A percentile compares a stretch with the other conserved stretches of the same genome.
Conservation (phyloP, 2,329 filamentous ascomycete species). For the Parafenestella ontariensis region DNA sequence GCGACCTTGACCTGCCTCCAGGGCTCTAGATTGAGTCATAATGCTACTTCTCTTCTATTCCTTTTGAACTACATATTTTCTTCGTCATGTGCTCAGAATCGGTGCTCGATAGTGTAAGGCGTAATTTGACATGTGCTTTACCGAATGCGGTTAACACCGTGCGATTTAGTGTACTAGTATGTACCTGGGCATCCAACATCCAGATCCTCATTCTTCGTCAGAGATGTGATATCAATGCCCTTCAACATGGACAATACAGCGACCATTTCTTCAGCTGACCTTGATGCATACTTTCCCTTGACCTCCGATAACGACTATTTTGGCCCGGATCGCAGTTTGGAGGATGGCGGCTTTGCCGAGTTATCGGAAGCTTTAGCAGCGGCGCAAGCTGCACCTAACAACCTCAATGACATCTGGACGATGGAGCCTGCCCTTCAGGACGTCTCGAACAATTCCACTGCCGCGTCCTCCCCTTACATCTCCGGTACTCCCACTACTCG, state of each 20-base stretch:
- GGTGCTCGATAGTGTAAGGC: too few species aligned
- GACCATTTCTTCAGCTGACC: not conserved
- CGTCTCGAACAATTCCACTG: constrained; percentile 19
- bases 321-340: not conserved
- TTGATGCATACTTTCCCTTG: not conserved
- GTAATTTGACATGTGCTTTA: too few species aligned
- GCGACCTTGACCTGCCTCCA: too few species aligned
- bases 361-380: constrained; percentile 8
- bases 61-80: too few species aligned
- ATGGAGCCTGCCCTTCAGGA: not conserved
- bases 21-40: too few species aligned
- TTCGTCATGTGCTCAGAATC: too few species aligned
- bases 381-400: constrained; percentile 2
- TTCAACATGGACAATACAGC: constrained; percentile 1
- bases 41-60: too few species aligned
- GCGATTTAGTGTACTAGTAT: too few species aligned
- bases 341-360: constrained; percentile 3
- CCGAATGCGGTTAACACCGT: too few species aligned
- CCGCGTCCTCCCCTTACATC: constrained; percentile 15
- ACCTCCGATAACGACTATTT: not conserved
- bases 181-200: not conserved
- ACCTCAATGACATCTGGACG: constrained; percentile 8
- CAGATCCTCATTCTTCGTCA: constrained; percentile 1
- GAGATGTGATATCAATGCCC: not conserved
- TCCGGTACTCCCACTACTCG: constrained; percentile 12